These are phyloP conservation scores for Eutrema japonicum DNA, from an alignment of 345 rosid genomes.

Conservation along the genomic window DNA sequence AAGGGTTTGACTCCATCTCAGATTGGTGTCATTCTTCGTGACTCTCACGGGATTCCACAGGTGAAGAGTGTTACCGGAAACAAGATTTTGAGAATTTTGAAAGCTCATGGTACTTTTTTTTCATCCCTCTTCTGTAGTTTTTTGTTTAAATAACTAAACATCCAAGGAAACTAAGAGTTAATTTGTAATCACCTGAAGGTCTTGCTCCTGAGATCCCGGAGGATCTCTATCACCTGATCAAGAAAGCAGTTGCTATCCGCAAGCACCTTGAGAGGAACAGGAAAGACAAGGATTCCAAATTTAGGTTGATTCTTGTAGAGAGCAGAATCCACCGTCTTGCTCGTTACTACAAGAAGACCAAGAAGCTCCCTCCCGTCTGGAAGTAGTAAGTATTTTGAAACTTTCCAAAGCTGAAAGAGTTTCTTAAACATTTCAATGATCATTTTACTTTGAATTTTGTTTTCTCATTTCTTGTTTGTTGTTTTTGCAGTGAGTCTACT, in stretches of 20 bases:
- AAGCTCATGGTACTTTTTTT: slow-evolving; percentile 57
- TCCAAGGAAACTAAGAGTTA: background rate
- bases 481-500: slow-evolving; percentile 59
- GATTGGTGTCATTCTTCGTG: slow-evolving; percentile 81
- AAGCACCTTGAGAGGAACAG: slow-evolving; percentile 98
- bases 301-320: slow-evolving; percentile 87
- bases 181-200: slow-evolving; percentile 39
- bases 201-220: slow-evolving; percentile 95
- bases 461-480: background rate
- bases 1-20: slow-evolving; percentile 80
- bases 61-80: slow-evolving; percentile 73
- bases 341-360: slow-evolving; percentile 94
- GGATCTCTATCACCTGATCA: slow-evolving; percentile 86
- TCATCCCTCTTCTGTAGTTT: background rate
- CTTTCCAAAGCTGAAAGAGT: background rate
- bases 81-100: slow-evolving; percentile 68
- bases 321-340: slow-evolving; percentile 95
- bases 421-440: background rate
- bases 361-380: slow-evolving; percentile 96
- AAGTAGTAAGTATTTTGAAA: slow-evolving; percentile 72
- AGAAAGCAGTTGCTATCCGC: slow-evolving; percentile 91
- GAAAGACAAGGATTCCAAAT: slow-evolving; percentile 94
- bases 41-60: slow-evolving; percentile 76
- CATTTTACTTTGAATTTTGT: background rate
- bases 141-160: background rate